Evolutionary conservation across 257 asterid genomes (phyloP).

Genomic region (Nyctanthes arbortristis): DNA sequence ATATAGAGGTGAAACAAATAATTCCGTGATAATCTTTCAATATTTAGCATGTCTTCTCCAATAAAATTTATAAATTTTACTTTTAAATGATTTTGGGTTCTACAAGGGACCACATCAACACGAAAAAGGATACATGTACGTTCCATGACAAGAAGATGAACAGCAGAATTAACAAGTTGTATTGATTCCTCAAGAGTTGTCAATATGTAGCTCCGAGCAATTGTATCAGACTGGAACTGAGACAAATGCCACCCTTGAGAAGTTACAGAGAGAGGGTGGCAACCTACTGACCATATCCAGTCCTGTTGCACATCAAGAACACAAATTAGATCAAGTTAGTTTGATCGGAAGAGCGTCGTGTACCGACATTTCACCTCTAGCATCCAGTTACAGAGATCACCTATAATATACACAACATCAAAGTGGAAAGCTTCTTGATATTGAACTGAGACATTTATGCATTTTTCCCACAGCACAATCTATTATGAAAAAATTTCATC

Average conservation of each 20-base stretch:
- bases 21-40: conserved; percentile 7
- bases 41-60: not conserved
- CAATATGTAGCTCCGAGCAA: conserved; percentile 90
- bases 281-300: conserved; percentile 98
- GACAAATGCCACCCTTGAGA: conserved; percentile 84
- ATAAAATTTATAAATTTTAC: not conserved
- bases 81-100: conserved; percentile 9
- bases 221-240: conserved; percentile 79
- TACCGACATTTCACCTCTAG: conserved; percentile 10
- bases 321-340: conserved; percentile 6
- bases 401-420: not conserved
- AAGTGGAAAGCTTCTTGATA: not conserved
- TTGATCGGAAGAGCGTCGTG: not conserved
- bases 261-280: conserved; percentile 84
- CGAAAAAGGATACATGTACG: conserved; percentile 86
- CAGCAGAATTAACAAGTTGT: conserved; percentile 83
- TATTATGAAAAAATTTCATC: too few relatives aligned
- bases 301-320: conserved; percentile 54
- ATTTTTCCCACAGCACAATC: not conserved
- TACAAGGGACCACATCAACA: conserved; percentile 19
- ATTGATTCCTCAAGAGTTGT: conserved; percentile 92
- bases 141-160: conserved; percentile 78
- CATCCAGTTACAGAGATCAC: conserved; percentile 12
- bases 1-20: not conserved
- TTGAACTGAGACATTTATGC: not conserved